phyloP scores from a whole-genome alignment of 2,329 filamentous ascomycete species.

The Aspergillus sp. region DNA sequence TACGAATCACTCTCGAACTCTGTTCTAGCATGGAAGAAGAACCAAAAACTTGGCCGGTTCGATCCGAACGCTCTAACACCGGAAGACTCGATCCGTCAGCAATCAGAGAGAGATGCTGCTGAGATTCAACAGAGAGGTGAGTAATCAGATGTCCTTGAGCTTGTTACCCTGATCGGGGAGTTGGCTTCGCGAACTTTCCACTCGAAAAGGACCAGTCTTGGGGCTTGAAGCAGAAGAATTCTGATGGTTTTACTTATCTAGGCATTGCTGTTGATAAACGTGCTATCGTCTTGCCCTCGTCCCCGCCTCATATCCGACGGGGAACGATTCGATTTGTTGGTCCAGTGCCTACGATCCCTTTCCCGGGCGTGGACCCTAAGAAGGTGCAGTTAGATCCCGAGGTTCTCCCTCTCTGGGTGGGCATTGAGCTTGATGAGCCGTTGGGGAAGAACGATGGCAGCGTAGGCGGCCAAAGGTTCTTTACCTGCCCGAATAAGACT shows the following conservation, averaged over 20 bases:
- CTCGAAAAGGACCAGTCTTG: no score
- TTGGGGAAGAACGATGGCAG: constrained; percentile 66
- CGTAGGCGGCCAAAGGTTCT: constrained; percentile 56
- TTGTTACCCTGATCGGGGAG: no score
- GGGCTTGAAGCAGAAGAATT: neutral
- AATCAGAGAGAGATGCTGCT: constrained; percentile 56
- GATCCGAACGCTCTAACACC: constrained; percentile 78
- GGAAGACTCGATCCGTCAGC: constrained; percentile 70
- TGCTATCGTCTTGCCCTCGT: constrained; percentile 48
- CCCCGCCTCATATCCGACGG: constrained; percentile 46
- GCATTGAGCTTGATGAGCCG: constrained; percentile 64
- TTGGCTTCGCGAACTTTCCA: no score
- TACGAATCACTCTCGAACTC: constrained; percentile 86
- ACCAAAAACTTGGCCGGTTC: constrained; percentile 94
- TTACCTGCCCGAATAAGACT: constrained; percentile 54
- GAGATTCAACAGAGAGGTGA: constrained; percentile 71
- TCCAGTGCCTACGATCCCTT: constrained; percentile 43
- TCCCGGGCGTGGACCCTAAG: constrained; percentile 31
- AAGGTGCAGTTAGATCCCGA: constrained; percentile 21
- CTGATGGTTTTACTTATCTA: constrained; percentile 19
- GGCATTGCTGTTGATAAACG: constrained; percentile 47
- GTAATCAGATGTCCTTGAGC: constrained; percentile 10
- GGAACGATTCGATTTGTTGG: constrained; percentile 48
- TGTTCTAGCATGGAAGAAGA: constrained; percentile 92
- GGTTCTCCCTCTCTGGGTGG: constrained; percentile 54